Percentiles rank a stretch among this genome's conserved stretches.
phyloP scores from a whole-genome alignment of 2,329 filamentous ascomycete genomes.

The Colletotrichum graminicola region DNA sequence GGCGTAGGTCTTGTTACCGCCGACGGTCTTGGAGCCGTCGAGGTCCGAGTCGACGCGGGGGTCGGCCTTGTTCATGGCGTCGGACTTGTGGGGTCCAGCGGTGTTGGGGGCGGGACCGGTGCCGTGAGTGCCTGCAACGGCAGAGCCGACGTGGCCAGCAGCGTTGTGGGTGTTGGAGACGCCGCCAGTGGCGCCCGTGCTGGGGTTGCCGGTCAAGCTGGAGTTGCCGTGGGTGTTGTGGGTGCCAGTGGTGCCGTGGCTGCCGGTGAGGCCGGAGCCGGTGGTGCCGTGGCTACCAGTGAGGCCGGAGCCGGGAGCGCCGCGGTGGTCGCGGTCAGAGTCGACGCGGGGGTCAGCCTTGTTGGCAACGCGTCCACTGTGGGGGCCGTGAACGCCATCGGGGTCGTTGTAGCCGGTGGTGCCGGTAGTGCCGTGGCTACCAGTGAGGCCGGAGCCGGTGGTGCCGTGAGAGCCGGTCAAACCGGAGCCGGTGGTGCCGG shows the following conservation, averaged over 20 bases:
- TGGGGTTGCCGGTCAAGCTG: slow-evolving; percentile 28
- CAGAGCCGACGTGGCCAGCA: slow-evolving; percentile 44
- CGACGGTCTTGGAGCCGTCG: slow-evolving; percentile 66
- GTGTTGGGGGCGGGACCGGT: slow-evolving; percentile 52
- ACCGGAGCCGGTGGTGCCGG: slow-evolving; percentile 39
- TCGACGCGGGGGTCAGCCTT: slow-evolving; percentile 67
- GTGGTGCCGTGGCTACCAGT: slow-evolving; percentile 48
- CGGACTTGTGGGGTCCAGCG: slow-evolving; percentile 61
- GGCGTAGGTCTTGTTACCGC: slow-evolving; percentile 63
- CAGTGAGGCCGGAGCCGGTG: slow-evolving; percentile 32
- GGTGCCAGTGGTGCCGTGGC: slow-evolving; percentile 41
- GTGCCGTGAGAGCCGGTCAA: slow-evolving; percentile 33
- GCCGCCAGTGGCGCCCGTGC: slow-evolving; percentile 36
- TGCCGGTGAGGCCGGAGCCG: slow-evolving; percentile 45
- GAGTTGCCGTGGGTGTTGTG: slow-evolving; percentile 36
- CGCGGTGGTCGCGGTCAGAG: slow-evolving; percentile 58
- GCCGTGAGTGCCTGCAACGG: slow-evolving; percentile 33
- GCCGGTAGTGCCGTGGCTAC: slow-evolving; percentile 51
- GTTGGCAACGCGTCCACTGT: slow-evolving; percentile 61
- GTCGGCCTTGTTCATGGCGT: slow-evolving; percentile 67
- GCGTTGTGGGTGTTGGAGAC: slow-evolving; percentile 37
- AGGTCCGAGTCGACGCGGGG: slow-evolving; percentile 68
- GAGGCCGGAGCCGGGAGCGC: slow-evolving; percentile 44
- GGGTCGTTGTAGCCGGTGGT: slow-evolving; percentile 35
- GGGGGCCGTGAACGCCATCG: slow-evolving; percentile 54